Percentiles rank a stretch among this genome's conserved stretches.
Evolutionary conservation across 306 rosid species (phyloP).

Genomic region (Crotalaria pallida): DNA sequence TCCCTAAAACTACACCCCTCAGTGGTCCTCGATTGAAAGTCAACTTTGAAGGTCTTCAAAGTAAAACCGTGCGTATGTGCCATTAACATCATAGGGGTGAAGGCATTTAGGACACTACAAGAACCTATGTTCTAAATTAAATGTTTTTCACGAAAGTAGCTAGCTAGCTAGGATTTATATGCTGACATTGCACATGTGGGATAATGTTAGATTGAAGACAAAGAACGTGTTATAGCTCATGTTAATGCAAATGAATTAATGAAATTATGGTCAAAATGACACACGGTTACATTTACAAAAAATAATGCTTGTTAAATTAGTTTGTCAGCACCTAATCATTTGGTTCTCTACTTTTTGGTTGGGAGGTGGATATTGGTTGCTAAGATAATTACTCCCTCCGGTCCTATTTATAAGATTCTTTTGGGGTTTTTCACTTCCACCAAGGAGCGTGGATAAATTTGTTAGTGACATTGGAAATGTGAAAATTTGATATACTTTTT

Average conservation of each 20-base stretch:
- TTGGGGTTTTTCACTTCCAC: too few species aligned
- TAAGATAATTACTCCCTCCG: neutral
- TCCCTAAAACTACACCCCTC: conserved; percentile 9
- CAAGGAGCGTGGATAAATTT: too few species aligned
- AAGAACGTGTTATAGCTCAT: neutral
- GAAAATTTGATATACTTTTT: too few species aligned
- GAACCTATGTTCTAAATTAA: neutral
- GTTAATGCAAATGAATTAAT: neutral
- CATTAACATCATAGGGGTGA: conserved; percentile 32
- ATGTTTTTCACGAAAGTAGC: too few species aligned
- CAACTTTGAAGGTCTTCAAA: conserved; percentile 25
- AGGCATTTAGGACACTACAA: conserved; percentile 15
- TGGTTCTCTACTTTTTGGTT: neutral
- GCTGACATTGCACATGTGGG: neutral
- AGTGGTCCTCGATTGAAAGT: neutral
- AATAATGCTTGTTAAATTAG: neutral
- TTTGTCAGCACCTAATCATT: neutral
- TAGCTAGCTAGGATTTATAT: neutral
- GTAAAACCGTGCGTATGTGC: conserved; percentile 11
- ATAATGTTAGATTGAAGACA: neutral
- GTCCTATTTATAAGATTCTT: too few species aligned
- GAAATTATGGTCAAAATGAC: neutral
- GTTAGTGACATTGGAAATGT: too few species aligned
- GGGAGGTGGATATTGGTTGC: neutral
- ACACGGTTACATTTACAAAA: neutral